A percentile compares a stretch with the other conserved stretches of the same genome.
phyloP scores from a whole-genome alignment of 495 filamentous ascomycete genomes.

The Aspergillus avenaceus region DNA sequence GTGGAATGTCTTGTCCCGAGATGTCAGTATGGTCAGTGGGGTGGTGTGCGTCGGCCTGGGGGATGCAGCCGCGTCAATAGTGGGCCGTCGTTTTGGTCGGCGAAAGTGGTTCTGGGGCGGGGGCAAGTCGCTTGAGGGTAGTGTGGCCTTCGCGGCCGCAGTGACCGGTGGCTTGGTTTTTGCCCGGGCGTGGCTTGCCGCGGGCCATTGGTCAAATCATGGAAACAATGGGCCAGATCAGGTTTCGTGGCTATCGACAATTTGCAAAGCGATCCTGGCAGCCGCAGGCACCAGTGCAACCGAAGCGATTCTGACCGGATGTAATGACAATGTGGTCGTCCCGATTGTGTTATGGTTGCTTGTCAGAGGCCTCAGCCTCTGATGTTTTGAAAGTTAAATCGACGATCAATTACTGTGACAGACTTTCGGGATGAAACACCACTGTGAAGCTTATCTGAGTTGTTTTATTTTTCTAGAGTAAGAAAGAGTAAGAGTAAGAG shows the following conservation, averaged over 20 bases:
- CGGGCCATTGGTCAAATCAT: slow-evolving; percentile 63
- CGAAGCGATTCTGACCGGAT: slow-evolving; percentile 92
- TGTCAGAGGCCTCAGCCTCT: slow-evolving; percentile 73
- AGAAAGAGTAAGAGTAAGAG: too few relatives aligned
- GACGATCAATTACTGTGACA: background rate
- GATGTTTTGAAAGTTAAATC: slow-evolving; percentile 23
- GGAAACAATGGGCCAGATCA: slow-evolving; percentile 20
- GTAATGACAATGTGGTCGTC: slow-evolving; percentile 98
- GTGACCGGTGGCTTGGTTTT: slow-evolving; percentile 68
- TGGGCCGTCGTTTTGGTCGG: slow-evolving; percentile 81
- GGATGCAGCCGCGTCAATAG: slow-evolving; percentile 88
- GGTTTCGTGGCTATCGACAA: slow-evolving; percentile 37
- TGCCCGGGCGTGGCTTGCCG: slow-evolving; percentile 69
- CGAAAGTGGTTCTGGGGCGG: slow-evolving; percentile 96
- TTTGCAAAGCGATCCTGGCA: slow-evolving; percentile 61
- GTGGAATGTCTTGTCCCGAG: slow-evolving; percentile 67
- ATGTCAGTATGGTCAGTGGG: slow-evolving; percentile 83
- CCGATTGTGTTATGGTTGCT: slow-evolving; percentile 92
- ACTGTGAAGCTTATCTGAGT: slow-evolving; percentile 2
- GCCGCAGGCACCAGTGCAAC: slow-evolving; percentile 82
- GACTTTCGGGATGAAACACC: background rate
- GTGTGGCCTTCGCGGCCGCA: slow-evolving; percentile 74
- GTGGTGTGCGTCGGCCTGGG: slow-evolving; percentile 93
- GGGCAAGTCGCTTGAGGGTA: slow-evolving; percentile 92
- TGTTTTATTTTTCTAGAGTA: slow-evolving; percentile 3